A percentile compares a stretch with the other conserved stretches of the same genome.
Evolutionary conservation across 108 stramenopile species (phyloP).

Genomic region (Nitzschia sp.): DNA sequence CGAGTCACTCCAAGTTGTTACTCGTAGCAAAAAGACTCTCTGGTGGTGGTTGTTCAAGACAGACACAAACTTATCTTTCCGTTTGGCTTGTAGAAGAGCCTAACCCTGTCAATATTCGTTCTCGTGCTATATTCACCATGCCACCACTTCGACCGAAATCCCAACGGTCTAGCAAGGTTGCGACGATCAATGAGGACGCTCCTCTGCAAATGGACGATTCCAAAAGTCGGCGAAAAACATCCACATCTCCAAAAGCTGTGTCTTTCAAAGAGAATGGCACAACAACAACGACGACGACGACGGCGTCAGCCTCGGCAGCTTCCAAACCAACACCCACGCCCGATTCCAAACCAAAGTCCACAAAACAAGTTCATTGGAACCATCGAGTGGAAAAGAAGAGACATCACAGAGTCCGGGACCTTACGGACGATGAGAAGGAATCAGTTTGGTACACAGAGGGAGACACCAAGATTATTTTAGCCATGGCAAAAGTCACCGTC

Average conservation of each 20-base stretch:
- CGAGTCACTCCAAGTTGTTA: too few relatives aligned
- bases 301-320: neutral
- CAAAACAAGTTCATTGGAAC: conserved; percentile 27
- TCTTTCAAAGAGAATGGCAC: neutral
- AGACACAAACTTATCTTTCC: too few relatives aligned
- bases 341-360: neutral
- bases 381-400: conserved; percentile 31
- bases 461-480: conserved; percentile 32
- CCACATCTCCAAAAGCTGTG: conserved; percentile 2
- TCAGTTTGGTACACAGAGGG: conserved; percentile 29
- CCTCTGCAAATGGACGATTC: neutral
- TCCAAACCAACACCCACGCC: neutral
- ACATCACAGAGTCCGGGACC: conserved; percentile 25
- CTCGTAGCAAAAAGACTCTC: too few relatives aligned
- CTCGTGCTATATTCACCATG: too few relatives aligned
- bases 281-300: neutral
- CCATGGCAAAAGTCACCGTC: conserved; percentile 40
- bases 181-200: conserved; percentile 19
- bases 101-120: too few relatives aligned
- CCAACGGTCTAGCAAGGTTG: conserved; percentile 1
- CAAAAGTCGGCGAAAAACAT: conserved; percentile 2
- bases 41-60: too few relatives aligned
- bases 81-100: too few relatives aligned
- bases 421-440: conserved; percentile 25
- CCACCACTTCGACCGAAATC: conserved; percentile 6